Conservation (phyloP, 331 rosid genomes). For the Erythrophleum ivorense region DNA sequence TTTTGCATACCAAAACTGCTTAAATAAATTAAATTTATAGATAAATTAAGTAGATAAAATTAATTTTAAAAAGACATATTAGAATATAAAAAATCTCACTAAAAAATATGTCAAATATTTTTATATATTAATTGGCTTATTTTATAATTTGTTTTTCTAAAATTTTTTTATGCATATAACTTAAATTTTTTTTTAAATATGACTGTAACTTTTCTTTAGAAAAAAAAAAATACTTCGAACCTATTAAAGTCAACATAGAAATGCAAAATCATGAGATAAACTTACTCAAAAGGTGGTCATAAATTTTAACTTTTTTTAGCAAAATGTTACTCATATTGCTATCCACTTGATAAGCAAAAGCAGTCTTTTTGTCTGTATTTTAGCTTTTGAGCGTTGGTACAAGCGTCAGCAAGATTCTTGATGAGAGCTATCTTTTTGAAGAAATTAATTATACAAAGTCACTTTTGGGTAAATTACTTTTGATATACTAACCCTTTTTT, state of each 20-base stretch:
- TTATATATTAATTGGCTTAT: too few relatives aligned
- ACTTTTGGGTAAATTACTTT: constrained; percentile 29
- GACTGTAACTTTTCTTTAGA: too few relatives aligned
- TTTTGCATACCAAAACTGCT: neutral
- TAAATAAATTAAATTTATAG: neutral
- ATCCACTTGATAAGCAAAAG: neutral
- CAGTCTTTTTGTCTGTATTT: constrained; percentile 31
- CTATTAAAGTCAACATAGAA: neutral
- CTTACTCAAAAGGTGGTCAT: neutral
- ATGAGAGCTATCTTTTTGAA: constrained; percentile 4
- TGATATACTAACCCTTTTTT: constrained; percentile 22
- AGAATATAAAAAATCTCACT: too few relatives aligned
- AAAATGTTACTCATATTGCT: too few relatives aligned
- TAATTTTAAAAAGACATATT: too few relatives aligned
- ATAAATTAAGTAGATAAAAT: too few relatives aligned
- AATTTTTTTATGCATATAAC: neutral
- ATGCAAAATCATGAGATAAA: neutral
- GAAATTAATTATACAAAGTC: constrained; percentile 10
- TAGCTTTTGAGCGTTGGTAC: constrained; percentile 19
- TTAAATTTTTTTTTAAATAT: too few relatives aligned
- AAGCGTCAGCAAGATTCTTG: constrained; percentile 30
- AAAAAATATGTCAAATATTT: too few relatives aligned
- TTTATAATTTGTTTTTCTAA: neutral
- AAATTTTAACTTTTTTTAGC: too few relatives aligned
- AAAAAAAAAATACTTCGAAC: too few relatives aligned